phyloP scores from a whole-genome alignment of 768 basidiomycete species.

The Tricholoma hemisulphureum region DNA sequence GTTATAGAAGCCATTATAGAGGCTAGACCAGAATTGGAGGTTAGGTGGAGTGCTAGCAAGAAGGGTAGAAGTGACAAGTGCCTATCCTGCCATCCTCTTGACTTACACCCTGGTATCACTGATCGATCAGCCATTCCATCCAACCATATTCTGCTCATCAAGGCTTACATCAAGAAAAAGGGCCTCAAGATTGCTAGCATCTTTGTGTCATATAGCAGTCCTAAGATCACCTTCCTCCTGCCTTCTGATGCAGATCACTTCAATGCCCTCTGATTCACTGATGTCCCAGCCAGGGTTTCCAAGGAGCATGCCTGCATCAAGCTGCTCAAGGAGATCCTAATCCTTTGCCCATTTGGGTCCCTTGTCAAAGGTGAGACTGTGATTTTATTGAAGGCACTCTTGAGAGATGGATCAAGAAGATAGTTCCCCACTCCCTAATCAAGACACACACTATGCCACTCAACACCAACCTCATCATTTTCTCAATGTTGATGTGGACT shows the following conservation, averaged over 20 bases:
- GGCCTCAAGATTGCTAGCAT: conserved; percentile 2
- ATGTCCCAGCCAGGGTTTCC: not conserved
- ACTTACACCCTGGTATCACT: not conserved
- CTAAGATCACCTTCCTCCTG: conserved; percentile 2
- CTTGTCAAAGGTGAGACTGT: not conserved
- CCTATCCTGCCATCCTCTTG: not conserved
- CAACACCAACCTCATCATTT: conserved; percentile 1
- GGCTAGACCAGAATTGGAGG: too few species aligned
- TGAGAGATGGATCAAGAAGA: too few species aligned
- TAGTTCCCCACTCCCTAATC: not conserved
- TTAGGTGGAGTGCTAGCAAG: conserved; percentile 1
- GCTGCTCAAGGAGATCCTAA: conserved; percentile 2
- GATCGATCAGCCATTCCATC: not conserved
- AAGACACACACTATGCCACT: not conserved
- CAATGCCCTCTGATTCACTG: not conserved
- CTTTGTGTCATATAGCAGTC: conserved; percentile 2
- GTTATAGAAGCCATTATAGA: too few species aligned
- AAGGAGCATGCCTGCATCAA: not conserved
- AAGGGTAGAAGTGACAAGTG: too few species aligned
- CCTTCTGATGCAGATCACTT: too few species aligned
- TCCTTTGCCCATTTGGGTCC: not conserved
- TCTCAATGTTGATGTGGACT: not conserved
- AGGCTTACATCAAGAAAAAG: conserved; percentile 1
- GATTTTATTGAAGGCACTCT: not conserved
- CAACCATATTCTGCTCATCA: not conserved